Evolutionary conservation across 345 rosid genomes (phyloP), one percentile per base, ranked within the genome.

Genomic region (Limnanthes douglasii): DNA sequence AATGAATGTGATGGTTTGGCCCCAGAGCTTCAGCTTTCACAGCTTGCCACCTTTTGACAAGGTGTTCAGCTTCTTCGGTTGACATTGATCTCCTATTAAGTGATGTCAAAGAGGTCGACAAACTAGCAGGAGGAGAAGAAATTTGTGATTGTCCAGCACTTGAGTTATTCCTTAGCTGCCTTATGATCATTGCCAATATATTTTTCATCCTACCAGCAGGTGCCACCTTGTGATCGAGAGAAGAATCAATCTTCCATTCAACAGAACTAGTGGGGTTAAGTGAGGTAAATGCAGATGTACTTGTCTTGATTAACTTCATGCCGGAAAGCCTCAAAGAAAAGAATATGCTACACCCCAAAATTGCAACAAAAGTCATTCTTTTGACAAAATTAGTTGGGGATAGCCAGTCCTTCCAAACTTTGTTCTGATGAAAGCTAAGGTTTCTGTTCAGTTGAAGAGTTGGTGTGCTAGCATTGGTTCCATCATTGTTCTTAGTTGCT

Each of bases 21-120:
- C 98, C 98, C 48, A 90, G 66, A 48, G 98, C 90, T 61, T 79
- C 79, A 47, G 98, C 94, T 66, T 90, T 90, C 28, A 66, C 57
- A 34, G 68, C 50, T 68, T 90, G 94, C 98, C 98, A 90, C 45
- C 70, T 83, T 66, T 65, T 66, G 28, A 90, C 86, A 38, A 84
- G 86, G 28, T 64, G 64, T 69, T 90, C 98, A 19, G 98, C 95
- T 32, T 90, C 95, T 60, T 79, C 86, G 27, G 59, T 37, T 35
- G 76, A 60, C 95, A 90, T 90, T 31, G 58, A 61, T 54, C 61
- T 77, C 60, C 59, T 70, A 30, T 62, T 51, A 29, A 50, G 48
- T 27, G 46, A 53, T 15, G 45, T 37, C 16, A 25, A 43, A 8
- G 70, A 61, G 18, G 68, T 59, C 45, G 78, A 53, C 44, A 60